These are phyloP conservation scores for Fusarium algeriense DNA, from an alignment of 2,329 filamentous ascomycete genomes.

Conservation along the genomic window DNA sequence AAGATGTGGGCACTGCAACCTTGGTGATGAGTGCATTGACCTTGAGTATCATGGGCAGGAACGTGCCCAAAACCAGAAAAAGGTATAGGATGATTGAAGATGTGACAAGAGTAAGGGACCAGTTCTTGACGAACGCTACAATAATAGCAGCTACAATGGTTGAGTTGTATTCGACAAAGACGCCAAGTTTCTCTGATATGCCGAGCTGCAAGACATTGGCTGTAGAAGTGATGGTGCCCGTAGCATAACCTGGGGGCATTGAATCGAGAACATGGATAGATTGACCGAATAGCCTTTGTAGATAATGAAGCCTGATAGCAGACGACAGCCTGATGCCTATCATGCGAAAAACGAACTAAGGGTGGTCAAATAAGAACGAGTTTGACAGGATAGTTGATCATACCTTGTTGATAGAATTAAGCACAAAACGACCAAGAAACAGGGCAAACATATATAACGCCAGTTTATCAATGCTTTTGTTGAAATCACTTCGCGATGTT, in stretches of 20 bases:
- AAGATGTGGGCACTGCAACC: slow-evolving; percentile 37
- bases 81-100: slow-evolving; percentile 69
- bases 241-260: slow-evolving; percentile 71
- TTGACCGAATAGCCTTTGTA: slow-evolving; percentile 73
- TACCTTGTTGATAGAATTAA: slow-evolving; percentile 72
- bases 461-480: slow-evolving; percentile 57
- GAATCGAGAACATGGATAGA: slow-evolving; percentile 77
- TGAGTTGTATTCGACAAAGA: slow-evolving; percentile 67
- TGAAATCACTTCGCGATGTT: slow-evolving; percentile 55
- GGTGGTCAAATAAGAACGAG: background rate
- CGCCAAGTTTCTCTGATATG: slow-evolving; percentile 72
- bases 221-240: slow-evolving; percentile 72
- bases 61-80: slow-evolving; percentile 58
- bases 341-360: slow-evolving; percentile 68
- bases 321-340: slow-evolving; percentile 73
- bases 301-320: slow-evolving; percentile 72
- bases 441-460: slow-evolving; percentile 77
- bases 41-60: slow-evolving; percentile 69
- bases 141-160: slow-evolving; percentile 66
- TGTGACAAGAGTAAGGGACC: slow-evolving; percentile 71
- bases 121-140: slow-evolving; percentile 69
- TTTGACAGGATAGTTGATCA: background rate
- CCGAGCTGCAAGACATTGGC: slow-evolving; percentile 74
- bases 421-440: slow-evolving; percentile 73
- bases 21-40: slow-evolving; percentile 59